phyloP scores from a whole-genome alignment of 1,139 yeast species.

The Saccharomyces hybrid region DNA sequence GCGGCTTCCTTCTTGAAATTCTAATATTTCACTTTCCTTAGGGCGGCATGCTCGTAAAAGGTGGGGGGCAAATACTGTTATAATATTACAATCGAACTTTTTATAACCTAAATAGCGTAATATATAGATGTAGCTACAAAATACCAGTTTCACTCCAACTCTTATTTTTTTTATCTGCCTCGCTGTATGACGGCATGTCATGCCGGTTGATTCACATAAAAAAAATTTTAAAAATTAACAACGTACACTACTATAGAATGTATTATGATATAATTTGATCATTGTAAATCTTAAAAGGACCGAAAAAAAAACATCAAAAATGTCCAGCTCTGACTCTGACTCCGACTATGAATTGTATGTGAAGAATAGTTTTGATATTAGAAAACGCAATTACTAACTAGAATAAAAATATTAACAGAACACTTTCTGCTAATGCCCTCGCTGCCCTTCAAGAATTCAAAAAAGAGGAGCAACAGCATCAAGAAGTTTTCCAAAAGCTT shows the following conservation, averaged over 20 bases:
- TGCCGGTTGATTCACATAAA: too few relatives aligned
- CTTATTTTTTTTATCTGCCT: too few relatives aligned
- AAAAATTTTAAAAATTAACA: too few relatives aligned
- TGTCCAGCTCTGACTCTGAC: constrained; percentile 3
- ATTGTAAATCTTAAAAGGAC: neutral
- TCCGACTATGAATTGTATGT: constrained; percentile 1
- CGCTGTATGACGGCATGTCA: too few relatives aligned
- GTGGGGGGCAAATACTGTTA: too few relatives aligned
- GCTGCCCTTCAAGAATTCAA: constrained; percentile 72
- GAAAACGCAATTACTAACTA: neutral
- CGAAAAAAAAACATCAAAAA: neutral
- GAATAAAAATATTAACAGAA: constrained; percentile 17
- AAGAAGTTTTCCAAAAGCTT: constrained; percentile 51
- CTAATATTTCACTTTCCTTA: too few relatives aligned
- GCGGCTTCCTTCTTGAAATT: too few relatives aligned
- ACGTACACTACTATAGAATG: neutral
- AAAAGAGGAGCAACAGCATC: constrained; percentile 54
- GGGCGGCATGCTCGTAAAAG: too few relatives aligned
- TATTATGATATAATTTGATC: neutral
- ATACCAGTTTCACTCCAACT: too few relatives aligned
- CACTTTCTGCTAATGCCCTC: constrained; percentile 61
- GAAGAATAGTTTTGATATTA: neutral
- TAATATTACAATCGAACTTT: too few relatives aligned
- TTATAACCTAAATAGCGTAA: too few relatives aligned
- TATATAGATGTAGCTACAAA: too few relatives aligned